Base-by-base conservation (phyloP, 768 basidiomycete genomes). In the Serpula lacrymans region DNA sequence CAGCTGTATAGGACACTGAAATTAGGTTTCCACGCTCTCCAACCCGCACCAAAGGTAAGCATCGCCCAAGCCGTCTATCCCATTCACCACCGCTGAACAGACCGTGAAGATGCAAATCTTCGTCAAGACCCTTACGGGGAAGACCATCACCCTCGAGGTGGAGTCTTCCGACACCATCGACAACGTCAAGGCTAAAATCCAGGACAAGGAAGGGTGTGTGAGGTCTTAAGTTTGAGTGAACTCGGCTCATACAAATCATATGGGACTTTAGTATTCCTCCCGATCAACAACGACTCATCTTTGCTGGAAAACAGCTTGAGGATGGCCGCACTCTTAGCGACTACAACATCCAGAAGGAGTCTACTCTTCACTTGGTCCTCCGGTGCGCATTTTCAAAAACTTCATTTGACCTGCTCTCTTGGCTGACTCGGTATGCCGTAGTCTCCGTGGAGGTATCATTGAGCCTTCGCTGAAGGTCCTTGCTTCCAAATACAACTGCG, bases 271-370 rank as follows among this genome's bases (percentile, higher is more conserved):
- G 86, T 46, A 96, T 95, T 50, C 92, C 90, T 44, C 92, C 91
- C 48, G 93, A 94, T 64, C 91, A 93, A 64, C 92, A 96, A 59
- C 85, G 92, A 44, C 75, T 96, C 47, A 96, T 94, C 66, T 92
- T 97, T 52, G 95, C 95, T 44, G 95, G 95, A 39, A 98, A 98
- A 78, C 95, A 97, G 68, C 82, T 97, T 44, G 95, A 98, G 69
- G 95, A 98, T 65, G 95, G 95, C 34, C 88, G 95, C 54, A 97
- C 94, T 6, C 74, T 97, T 31, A 86, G 79, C 52, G 95, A 98
- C 70, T 97, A 95, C 77, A 95, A 95, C 74, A 96, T 95, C 60
- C 92, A 94, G 73, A 93, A 94, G 71, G 94, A 97, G 68, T 94
- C 91, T 16, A 98, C 94, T 20, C 88, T 98, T 52, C 94, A 98